Evolutionary conservation across 73 alveolate species (phyloP), one percentile per base, ranked within the genome.

Genomic region (Paramecium bursaria): DNA sequence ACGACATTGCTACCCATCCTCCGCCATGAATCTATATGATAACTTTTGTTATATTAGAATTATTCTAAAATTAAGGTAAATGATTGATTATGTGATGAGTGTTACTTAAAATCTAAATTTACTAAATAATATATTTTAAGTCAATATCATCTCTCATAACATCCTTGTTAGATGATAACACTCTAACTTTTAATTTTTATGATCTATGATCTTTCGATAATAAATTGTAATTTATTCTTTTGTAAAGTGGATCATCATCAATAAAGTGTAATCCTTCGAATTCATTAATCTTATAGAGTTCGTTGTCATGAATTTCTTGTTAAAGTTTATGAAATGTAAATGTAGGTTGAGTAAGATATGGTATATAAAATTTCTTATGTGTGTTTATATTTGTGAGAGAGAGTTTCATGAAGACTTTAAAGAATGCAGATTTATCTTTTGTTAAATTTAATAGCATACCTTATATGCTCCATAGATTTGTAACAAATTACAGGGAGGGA

Each of bases 1-100:
- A 92, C 14, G 97, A 88, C 98, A 95, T 94, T 13, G 97, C 90
- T 1, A 95, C 94, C 88, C 95, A 95, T 48, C 99, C 99, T 13
- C 99, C 99, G 9, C 99, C 99, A 85, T 95, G 99, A 5, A 95
- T 88, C 85, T 93, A 92, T 22, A 93, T 76, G 1, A 88, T 25
- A 4, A 93, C 75, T 53, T 88, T 86, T 9, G n/a, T 75, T 1
- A 60, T 52, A n/a, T 50, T 52, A 4, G 29, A 3, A 25, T 75
- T 22, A 60, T 22, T 15, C 3, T 4, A 17, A 10, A 33, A 52
- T 60, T 23, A 21, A 14, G 25, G 11, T 14, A 7, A 15, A 9
- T 47, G 39, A 33, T 25, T 21, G n/a, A 67, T 67, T 11, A 39
- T 31, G 44, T 31, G 17, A 42, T 67, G 82, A 17, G 26, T 26